phyloP scores from a whole-genome alignment of 202 grass and related monocot species.

The Alloteropsis angusta region DNA sequence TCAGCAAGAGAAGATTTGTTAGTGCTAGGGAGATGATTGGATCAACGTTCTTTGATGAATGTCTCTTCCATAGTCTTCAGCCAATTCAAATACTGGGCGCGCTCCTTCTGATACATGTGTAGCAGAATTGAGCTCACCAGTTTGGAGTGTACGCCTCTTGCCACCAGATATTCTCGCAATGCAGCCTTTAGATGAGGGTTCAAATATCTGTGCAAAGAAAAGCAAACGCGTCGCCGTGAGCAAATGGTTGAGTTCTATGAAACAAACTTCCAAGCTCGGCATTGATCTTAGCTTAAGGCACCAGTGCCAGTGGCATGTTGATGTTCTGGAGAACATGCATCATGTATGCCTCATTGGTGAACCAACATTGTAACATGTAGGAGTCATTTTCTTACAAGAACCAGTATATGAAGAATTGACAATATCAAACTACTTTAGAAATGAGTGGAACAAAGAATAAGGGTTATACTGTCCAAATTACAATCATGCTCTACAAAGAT shows the following conservation, averaged over 20 bases:
- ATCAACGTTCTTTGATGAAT: slow-evolving; percentile 18
- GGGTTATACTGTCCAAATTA: background rate
- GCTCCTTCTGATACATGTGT: slow-evolving; percentile 51
- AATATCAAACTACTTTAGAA: background rate
- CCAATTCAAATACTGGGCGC: slow-evolving; percentile 39
- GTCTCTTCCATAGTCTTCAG: slow-evolving; percentile 31
- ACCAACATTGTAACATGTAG: background rate
- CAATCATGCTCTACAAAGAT: background rate
- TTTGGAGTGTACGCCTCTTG: slow-evolving; percentile 34
- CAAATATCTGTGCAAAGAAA: slow-evolving; percentile 33
- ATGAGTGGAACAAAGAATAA: background rate
- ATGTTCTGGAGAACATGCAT: background rate
- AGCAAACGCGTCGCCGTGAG: background rate
- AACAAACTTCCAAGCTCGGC: background rate
- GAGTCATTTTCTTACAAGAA: background rate
- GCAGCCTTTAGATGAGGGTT: slow-evolving; percentile 29
- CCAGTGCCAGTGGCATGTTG: background rate
- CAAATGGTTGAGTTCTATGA: background rate
- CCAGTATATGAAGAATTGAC: background rate
- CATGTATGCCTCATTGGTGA: background rate
- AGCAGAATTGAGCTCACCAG: slow-evolving; percentile 29
- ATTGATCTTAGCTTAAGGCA: background rate
- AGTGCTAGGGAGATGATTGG: background rate
- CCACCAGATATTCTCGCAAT: slow-evolving; percentile 28
- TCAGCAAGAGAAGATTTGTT: background rate